Evolutionary conservation across 805 yeast genomes (phyloP), one percentile per base, ranked within the genome.

Genomic region (Ogataea pilisensis): DNA sequence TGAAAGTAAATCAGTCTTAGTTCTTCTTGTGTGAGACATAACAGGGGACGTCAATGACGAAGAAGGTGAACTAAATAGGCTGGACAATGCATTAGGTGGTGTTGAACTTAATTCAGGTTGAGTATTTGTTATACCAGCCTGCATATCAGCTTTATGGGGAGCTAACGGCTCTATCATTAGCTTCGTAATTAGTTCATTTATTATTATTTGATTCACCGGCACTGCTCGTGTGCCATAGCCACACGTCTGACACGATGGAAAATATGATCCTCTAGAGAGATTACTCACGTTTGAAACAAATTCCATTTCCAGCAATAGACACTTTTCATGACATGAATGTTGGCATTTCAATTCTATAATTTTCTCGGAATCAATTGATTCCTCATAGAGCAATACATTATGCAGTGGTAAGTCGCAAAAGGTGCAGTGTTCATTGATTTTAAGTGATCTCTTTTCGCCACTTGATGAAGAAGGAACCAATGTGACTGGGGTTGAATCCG

Each of bases 301-400:
- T 32, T 62, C 69, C 52, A 70, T 54, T 18, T 65, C 65, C 7
- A 77, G 54, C 3, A 61, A 43, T 13, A 79, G 64, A 53, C 88
- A 81, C 41, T 78, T 76, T 38, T 76, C 80, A 54, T 81, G 88
- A 30, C 71, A 64, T 33, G 64, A 57, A 53, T 80, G 85, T 1
- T 71, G 74, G 59, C 88, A 81, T 30, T 57, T 57, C 25, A 80
- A 60, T 41, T 69, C 71, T 12, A 80, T 58, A 2, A 77, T 57
- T 34, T 63, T 66, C 41, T 64, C 69, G 8, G 46, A 38, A 7
- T 43, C 48, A 5, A 31, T 20, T 3, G 19, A 9, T 49, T 72
- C 81, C 9, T 69, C 64, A 16, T 58, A 58, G 21, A 73, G 60
- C 11, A 57, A 48, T 35, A 71, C 73, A 22, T 70, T 66, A 14